Percentiles rank a stretch among this genome's conserved stretches.
Evolutionary conservation across 257 asterid species (phyloP).

Genomic region (Gentiana macrophylla): DNA sequence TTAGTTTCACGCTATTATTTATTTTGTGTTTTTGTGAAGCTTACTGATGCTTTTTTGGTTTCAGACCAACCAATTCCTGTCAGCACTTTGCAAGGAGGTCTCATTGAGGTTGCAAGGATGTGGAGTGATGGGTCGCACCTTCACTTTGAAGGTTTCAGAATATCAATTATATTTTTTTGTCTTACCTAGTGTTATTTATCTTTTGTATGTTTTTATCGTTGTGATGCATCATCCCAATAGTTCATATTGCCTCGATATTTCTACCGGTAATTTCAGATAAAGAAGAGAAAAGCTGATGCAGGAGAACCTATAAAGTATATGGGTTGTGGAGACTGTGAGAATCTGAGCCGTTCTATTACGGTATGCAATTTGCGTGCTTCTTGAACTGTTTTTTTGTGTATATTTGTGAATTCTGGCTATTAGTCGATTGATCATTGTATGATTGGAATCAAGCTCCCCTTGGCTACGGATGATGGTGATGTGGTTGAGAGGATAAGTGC

Average conservation of each 20-base stretch:
- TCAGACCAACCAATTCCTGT: slow-evolving; percentile 56
- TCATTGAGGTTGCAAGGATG: slow-evolving; percentile 83
- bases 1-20: no score
- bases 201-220: no score
- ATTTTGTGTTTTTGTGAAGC: slow-evolving; percentile 4
- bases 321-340: slow-evolving; percentile 95
- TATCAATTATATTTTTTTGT: no score
- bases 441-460: slow-evolving; percentile 49
- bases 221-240: no score
- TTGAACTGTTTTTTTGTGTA: neutral
- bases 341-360: slow-evolving; percentile 80
- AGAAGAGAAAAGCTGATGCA: slow-evolving; percentile 76
- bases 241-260: no score
- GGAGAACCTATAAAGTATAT: slow-evolving; percentile 87
- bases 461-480: slow-evolving; percentile 70
- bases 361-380: slow-evolving; percentile 27
- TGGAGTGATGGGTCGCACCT: slow-evolving; percentile 67
- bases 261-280: slow-evolving; percentile 34
- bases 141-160: slow-evolving; percentile 68
- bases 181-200: no score
- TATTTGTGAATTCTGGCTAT: neutral
- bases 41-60: slow-evolving; percentile 15
- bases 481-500: slow-evolving; percentile 72
- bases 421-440: slow-evolving; percentile 1
- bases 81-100: slow-evolving; percentile 78